Conservation (phyloP, 495 filamentous ascomycete species). For the Tuber magnatum region DNA sequence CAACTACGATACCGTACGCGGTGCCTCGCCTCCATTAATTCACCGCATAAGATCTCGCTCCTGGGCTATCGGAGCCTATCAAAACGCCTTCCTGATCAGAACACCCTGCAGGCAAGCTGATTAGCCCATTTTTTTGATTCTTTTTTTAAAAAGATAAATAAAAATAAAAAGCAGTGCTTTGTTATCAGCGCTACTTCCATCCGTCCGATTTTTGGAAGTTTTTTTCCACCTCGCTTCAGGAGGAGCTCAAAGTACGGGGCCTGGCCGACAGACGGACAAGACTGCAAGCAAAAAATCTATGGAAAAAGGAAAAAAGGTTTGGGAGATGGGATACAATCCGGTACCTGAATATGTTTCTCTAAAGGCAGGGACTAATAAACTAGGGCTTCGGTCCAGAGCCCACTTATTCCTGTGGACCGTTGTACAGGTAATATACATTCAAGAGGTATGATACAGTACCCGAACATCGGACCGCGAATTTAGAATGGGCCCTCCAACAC, state of each 20-base stretch:
- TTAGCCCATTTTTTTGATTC: constrained; percentile 1
- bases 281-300: not conserved
- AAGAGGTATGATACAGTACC: too few relatives aligned
- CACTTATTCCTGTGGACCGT: too few relatives aligned
- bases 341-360: not conserved
- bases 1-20: not conserved
- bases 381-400: too few relatives aligned
- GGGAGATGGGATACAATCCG: not conserved
- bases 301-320: not conserved
- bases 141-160: constrained; percentile 1
- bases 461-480: too few relatives aligned
- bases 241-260: not conserved
- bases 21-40: constrained; percentile 16
- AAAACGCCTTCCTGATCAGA: constrained; percentile 4
- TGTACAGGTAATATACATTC: too few relatives aligned
- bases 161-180: not conserved
- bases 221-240: not conserved
- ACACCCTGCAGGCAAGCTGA: constrained; percentile 11
- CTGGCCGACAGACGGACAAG: not conserved
- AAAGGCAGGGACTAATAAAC: not conserved
- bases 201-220: not conserved
- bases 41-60: constrained; percentile 2
- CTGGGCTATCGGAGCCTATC: constrained; percentile 22
- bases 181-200: constrained; percentile 18
- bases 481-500: too few relatives aligned